Percentiles rank a stretch among this genome's conserved stretches.
phyloP scores from a whole-genome alignment of 2,329 filamentous ascomycete genomes.

The Polytolypa hystricis region DNA sequence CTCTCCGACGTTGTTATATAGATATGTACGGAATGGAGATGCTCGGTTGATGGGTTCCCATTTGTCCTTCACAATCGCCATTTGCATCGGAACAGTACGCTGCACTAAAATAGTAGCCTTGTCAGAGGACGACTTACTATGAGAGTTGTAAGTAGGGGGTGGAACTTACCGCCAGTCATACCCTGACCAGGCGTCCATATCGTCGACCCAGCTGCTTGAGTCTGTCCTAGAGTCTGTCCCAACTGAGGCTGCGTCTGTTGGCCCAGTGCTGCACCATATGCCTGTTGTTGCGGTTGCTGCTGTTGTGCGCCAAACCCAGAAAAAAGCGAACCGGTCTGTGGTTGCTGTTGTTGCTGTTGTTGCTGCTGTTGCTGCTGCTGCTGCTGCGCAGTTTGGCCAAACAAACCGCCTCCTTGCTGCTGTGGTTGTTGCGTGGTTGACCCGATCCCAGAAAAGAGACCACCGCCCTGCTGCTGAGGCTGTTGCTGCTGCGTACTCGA shows the following conservation, averaged over 20 bases:
- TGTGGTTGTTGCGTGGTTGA: constrained; percentile 29
- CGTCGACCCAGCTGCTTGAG: constrained; percentile 26
- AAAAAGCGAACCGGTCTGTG: constrained; percentile 5
- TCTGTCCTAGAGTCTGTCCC: constrained; percentile 27
- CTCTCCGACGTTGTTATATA: constrained; percentile 52
- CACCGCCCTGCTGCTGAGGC: constrained; percentile 26
- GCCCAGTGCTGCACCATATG: constrained; percentile 25
- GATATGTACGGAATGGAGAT: constrained; percentile 49
- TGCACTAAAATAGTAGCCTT: constrained; percentile 33
- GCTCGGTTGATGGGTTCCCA: constrained; percentile 45
- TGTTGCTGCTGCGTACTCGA: constrained; percentile 28
- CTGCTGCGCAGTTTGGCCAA: constrained; percentile 17
- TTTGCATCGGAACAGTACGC: constrained; percentile 50
- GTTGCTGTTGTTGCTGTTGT: constrained; percentile 17
- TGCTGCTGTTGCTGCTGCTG: constrained; percentile 17
- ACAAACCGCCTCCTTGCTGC: constrained; percentile 27
- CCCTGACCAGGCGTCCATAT: constrained; percentile 34
- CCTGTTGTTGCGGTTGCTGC: constrained; percentile 23
- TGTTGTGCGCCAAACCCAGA: constrained; percentile 6
- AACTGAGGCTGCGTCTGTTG: constrained; percentile 15
- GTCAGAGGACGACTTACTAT: not conserved
- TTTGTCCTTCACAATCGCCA: constrained; percentile 49
- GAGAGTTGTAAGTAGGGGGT: not conserved
- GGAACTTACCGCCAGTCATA: constrained; percentile 29
- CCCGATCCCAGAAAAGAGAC: constrained; percentile 31